Evolutionary conservation across 805 yeast genomes (phyloP), one percentile per base, ranked within the genome.

Genomic region (Candida pseudofarinosa): DNA sequence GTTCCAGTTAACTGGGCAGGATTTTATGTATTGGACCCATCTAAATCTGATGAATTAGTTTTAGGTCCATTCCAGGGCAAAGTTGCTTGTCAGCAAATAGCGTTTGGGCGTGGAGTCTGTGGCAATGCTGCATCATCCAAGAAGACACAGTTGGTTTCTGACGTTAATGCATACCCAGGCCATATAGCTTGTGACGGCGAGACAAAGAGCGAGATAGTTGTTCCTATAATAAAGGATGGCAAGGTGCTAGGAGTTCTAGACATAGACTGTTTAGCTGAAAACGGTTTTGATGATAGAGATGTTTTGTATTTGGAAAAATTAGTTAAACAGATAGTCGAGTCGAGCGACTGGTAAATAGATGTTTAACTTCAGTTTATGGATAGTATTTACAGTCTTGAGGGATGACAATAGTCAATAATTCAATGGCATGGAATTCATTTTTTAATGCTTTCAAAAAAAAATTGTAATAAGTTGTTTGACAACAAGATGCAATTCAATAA

Each of bases 151-250:
- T 56, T 89, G 4, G 97, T 91, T 8, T 71, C 74, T 1, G 79
- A 91, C 59, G 98, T 91, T 2, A 72, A 83, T 16, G 60, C 76
- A 51, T 88, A 80, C 54, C 95, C 96, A 0, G 95, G 95, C 1
- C 98, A 91, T 59, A 93, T 91, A 50, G 98, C 98, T 0, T 91
- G 99, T 65, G 99, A 93, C 65, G 96, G 96, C 0, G 96, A 83
- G 45, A 91, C 98, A 0, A 76, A 84, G 49, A 85, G 96, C 60
- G 99, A 91, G 58, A 85, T 91, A 23, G 98, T 93, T 16, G 90
- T 91, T 1, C 98, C 98, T 0, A 77, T 90, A 4, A 54, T 80
- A 0, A 59, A 59, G 19, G 55, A 62, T 10, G 55, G 57, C 3
- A 54, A 54, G 13, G 65, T 81, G 1, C 53, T 77, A 15, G 98